phyloP scores from a whole-genome alignment of 73 alveolate genomes.

The Effrenium voratum region DNA sequence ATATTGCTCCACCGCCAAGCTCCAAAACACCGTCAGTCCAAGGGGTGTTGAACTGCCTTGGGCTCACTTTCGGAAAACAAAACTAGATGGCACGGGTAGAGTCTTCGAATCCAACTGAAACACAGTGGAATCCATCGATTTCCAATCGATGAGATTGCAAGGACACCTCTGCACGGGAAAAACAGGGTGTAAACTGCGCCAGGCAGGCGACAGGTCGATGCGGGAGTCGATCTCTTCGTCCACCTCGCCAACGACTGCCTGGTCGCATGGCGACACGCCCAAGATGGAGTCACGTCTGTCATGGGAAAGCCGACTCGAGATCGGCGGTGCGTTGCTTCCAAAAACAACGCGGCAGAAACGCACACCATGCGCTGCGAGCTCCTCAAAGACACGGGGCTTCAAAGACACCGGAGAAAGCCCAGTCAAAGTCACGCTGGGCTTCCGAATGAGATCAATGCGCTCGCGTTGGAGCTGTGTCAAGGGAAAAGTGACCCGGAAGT shows the following conservation, averaged over 20 bases:
- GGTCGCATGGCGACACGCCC: neutral
- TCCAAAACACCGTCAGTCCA: too few species aligned
- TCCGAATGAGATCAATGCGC: too few species aligned
- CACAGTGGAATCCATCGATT: neutral
- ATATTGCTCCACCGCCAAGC: too few species aligned
- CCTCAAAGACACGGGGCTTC: neutral
- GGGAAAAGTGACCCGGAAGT: too few species aligned
- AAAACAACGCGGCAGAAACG: neutral
- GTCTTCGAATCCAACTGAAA: neutral
- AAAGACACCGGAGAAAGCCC: too few species aligned
- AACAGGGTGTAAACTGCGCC: neutral
- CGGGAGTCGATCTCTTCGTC: slow-evolving; percentile 95
- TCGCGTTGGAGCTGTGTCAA: too few species aligned
- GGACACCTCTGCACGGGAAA: too few species aligned
- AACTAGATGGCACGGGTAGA: neutral
- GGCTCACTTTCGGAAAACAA: neutral
- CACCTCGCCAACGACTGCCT: slow-evolving; percentile 96
- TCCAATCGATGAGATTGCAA: too few species aligned
- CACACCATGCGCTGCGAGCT: neutral
- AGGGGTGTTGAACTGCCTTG: neutral
- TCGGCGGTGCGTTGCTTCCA: neutral
- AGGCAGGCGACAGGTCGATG: slow-evolving; percentile 91
- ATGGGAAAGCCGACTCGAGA: neutral
- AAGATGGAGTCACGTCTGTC: neutral
- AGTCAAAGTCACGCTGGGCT: too few species aligned